Evolutionary conservation across 2,329 filamentous ascomycete genomes (phyloP).

Genomic region (Coniochaeta pulveracea): DNA sequence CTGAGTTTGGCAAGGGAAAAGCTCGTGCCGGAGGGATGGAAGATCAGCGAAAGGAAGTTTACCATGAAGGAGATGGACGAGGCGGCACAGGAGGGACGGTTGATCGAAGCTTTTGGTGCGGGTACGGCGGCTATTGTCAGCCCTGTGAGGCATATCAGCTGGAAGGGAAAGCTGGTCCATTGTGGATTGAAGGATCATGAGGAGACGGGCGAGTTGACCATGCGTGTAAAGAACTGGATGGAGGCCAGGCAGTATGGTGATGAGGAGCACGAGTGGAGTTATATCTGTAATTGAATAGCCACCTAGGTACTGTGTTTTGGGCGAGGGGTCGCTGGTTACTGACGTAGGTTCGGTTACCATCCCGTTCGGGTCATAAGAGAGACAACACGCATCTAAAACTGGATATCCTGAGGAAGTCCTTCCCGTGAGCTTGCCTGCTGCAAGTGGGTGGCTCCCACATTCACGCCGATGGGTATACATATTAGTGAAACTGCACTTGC

Average conservation of each 20-base stretch:
- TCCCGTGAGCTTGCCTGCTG: no score
- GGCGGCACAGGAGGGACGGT: slow-evolving; percentile 69
- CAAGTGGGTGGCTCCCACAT: no score
- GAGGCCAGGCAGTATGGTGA: slow-evolving; percentile 93
- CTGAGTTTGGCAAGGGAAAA: slow-evolving; percentile 77
- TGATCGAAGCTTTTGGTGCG: slow-evolving; percentile 87
- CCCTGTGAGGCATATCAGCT: slow-evolving; percentile 80
- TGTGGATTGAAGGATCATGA: slow-evolving; percentile 72
- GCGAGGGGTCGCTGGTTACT: neutral
- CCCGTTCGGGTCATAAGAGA: no score
- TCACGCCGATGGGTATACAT: no score
- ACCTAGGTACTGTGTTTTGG: slow-evolving; percentile 9
- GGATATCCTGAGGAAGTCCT: no score
- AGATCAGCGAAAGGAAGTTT: slow-evolving; percentile 77
- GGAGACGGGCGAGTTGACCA: slow-evolving; percentile 79
- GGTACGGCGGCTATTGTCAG: slow-evolving; percentile 92
- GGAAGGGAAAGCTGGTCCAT: slow-evolving; percentile 69
- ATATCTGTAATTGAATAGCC: no score
- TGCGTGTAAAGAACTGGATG: slow-evolving; percentile 92
- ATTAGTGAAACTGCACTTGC: no score
- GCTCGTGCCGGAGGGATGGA: slow-evolving; percentile 78
- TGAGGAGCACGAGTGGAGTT: slow-evolving; percentile 85
- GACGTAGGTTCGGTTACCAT: no score
- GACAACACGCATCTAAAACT: no score
- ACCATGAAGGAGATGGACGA: slow-evolving; percentile 79